Percentiles rank a stretch among this genome's conserved stretches.
phyloP scores from a whole-genome alignment of 495 filamentous ascomycete genomes.

The Lindgomyces ingoldianus region DNA sequence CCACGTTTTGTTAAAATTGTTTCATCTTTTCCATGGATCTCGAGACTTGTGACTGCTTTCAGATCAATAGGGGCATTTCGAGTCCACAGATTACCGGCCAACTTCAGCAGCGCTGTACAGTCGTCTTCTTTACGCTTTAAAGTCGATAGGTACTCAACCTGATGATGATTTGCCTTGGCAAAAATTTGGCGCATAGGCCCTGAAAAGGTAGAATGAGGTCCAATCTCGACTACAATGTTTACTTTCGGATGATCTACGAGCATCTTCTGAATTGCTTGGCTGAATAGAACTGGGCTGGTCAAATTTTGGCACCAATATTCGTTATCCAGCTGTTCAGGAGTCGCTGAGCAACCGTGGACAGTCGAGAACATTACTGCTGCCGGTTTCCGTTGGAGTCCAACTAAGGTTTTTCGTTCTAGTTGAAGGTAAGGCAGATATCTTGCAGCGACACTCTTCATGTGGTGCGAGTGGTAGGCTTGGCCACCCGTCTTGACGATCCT shows the following conservation, averaged over 20 bases:
- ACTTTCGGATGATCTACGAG: conserved; percentile 13
- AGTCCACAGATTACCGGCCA: conserved; percentile 10
- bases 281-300: conserved; percentile 21
- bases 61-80: conserved; percentile 12
- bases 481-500: conserved; percentile 14
- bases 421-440: not conserved
- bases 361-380: not conserved
- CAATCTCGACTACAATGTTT: conserved; percentile 30
- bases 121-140: conserved; percentile 11
- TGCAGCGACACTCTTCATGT: conserved; percentile 9
- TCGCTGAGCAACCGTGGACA: conserved; percentile 12
- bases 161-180: not conserved
- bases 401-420: not conserved
- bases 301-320: conserved; percentile 28
- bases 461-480: conserved; percentile 27
- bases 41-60: conserved; percentile 21
- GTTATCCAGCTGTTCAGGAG: not conserved
- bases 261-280: not conserved
- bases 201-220: conserved; percentile 23
- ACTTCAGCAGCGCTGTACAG: not conserved
- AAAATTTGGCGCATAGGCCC: conserved; percentile 17
- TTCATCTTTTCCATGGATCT: not conserved
- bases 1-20: not conserved
- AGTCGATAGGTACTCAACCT: not conserved
- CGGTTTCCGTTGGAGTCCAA: not conserved